These are phyloP conservation scores for Hamamelis virginiana DNA, from an alignment of 164 flowering plant genomes.

Conservation along the genomic window DNA sequence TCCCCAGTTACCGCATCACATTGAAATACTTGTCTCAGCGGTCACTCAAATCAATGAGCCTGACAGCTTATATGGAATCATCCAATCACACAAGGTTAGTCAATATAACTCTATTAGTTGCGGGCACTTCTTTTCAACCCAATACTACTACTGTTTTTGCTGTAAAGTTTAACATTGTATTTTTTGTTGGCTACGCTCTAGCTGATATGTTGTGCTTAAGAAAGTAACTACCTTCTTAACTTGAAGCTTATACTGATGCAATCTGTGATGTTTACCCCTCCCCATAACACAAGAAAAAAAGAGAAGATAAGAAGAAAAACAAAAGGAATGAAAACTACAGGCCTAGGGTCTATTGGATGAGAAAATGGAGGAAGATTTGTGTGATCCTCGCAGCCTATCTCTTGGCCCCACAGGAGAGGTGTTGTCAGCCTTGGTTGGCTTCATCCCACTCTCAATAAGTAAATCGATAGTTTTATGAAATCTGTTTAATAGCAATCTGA, in stretches of 20 bases:
- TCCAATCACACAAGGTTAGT: conserved; percentile 90
- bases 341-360: no score
- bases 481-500: neutral
- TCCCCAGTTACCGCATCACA: conserved; percentile 68
- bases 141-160: neutral
- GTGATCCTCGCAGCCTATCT: neutral
- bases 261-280: no score
- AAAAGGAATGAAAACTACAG: neutral
- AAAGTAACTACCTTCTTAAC: no score
- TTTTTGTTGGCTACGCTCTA: no score
- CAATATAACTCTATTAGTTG: neutral
- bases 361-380: no score
- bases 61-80: conserved; percentile 93
- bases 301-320: neutral
- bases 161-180: no score
- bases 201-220: no score
- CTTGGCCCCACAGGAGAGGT: conserved; percentile 1
- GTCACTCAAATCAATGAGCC: conserved; percentile 90
- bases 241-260: no score
- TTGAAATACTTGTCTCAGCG: conserved; percentile 82
- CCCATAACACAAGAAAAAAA: no score
- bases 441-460: no score
- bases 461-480: no score
- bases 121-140: neutral
- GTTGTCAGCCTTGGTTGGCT: no score